Evolutionary conservation across 2,329 filamentous ascomycete genomes (phyloP).

Genomic region (Penicillium hordei): DNA sequence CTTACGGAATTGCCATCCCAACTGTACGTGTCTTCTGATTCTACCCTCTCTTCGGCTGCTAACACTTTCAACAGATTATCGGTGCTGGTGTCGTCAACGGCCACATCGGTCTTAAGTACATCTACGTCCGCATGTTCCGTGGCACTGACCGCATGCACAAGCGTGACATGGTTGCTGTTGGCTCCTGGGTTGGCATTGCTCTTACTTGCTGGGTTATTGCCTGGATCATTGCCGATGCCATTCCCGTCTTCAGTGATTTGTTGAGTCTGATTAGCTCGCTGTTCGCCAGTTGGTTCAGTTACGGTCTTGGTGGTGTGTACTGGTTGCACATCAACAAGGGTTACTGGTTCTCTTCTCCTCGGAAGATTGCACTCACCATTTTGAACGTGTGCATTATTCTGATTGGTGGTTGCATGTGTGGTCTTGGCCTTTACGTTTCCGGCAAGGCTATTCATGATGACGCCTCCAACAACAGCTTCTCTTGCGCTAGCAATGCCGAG

Average conservation of each 20-base stretch:
- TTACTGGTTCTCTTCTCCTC: conserved; percentile 41
- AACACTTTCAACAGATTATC: conserved; percentile 50
- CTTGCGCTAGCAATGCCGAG: conserved; percentile 38
- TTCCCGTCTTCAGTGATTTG: conserved; percentile 67
- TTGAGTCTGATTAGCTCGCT: conserved; percentile 56
- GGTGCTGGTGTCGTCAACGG: conserved; percentile 70
- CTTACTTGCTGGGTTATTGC: conserved; percentile 58
- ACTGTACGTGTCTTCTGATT: conserved; percentile 43
- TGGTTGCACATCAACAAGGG: conserved; percentile 52
- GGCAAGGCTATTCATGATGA: conserved; percentile 24
- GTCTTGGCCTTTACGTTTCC: conserved; percentile 31
- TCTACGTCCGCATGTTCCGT: conserved; percentile 63
- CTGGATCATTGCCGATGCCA: conserved; percentile 67
- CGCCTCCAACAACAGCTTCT: conserved; percentile 38
- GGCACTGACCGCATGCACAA: conserved; percentile 56
- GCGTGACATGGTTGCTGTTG: conserved; percentile 51
- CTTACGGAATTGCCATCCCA: conserved; percentile 67
- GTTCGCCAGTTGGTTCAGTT: conserved; percentile 20
- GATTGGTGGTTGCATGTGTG: conserved; percentile 32
- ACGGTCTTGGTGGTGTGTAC: conserved; percentile 46
- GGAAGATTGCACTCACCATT: conserved; percentile 47
- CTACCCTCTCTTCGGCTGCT: neutral
- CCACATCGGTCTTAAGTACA: conserved; percentile 64
- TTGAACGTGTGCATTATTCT: conserved; percentile 48
- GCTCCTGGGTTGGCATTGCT: conserved; percentile 61